Base-by-base conservation (phyloP, 2,329 filamentous ascomycete species). In the Colletotrichum camelliae region DNA sequence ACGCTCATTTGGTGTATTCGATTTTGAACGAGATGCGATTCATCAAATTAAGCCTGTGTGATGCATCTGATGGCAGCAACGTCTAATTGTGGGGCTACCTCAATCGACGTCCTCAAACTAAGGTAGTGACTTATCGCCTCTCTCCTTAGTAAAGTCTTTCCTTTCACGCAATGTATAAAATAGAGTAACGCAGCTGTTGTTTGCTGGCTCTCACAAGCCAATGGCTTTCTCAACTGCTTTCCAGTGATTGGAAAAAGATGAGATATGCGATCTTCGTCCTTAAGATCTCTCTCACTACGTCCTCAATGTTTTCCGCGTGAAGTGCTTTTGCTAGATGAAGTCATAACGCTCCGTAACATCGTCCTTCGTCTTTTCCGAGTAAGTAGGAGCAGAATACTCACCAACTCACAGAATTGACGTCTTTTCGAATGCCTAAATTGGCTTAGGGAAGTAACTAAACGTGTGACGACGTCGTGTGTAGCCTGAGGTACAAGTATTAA, bases 341-440 rank as follows among this genome's bases (percentile, higher is more conserved):
- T 48, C 1, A 12, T 7, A 21, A 13, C 1, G 13, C 4, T 48
- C 0, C n/a, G 10, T 48, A 12, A 12, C 0, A 2, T 6, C 43
- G 13, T 48, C 43, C 43, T 4, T 48, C 43, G 13, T 7, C 43
- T 4, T 48, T 48, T 6, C 5, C n/a, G 43, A 6, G 13, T 48
- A 18, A 13, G 18, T 48, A 48, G 0, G 12, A 6, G 7, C 10
- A 2, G 43, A 4, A 48, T 48, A 48, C 0, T 4, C n/a, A 2
- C 43, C 43, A 1, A 48, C 10, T 7, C 4, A 7, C 18, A 48
- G 5, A 10, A 7, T 24, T 3, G 4, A 21, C 7, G 43, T 48
- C 43, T n/a, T 6, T n/a, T 3, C n/a, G 2, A 13, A 21, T n/a
- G 18, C 43, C 16, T 1, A 48, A 48, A 7, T n/a, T 4, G 1